Percentiles rank a stretch among this genome's conserved stretches.
Conservation (phyloP, 2,329 filamentous ascomycete species). For the Cordyceps fumosorosea region DNA sequence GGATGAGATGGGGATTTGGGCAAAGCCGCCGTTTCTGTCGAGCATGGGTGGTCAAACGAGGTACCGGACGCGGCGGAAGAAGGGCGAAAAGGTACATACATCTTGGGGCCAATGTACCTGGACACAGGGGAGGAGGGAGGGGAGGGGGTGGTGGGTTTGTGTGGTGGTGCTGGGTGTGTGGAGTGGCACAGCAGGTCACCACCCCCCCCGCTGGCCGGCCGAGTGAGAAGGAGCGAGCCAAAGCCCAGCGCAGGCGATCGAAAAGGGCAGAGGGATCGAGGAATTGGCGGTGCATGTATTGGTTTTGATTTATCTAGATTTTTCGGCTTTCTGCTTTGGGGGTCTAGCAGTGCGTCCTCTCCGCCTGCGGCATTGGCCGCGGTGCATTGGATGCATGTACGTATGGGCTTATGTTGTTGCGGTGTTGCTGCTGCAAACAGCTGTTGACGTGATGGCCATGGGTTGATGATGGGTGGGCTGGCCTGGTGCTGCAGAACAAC, state of each 20-base stretch:
- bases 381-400: too few species aligned
- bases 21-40: slow-evolving; percentile 10
- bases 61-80: background rate
- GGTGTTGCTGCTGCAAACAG: background rate
- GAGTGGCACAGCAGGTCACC: slow-evolving; percentile 8
- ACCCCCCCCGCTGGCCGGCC: background rate
- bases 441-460: background rate
- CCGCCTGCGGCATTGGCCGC: too few species aligned
- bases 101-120: background rate
- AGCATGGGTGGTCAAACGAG: background rate
- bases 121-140: background rate
- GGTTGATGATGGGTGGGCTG: background rate
- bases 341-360: too few species aligned
- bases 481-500: too few species aligned
- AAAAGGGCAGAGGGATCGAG: background rate
- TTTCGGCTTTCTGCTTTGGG: background rate
- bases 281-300: background rate
- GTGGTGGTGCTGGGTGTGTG: background rate
- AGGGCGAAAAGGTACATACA: slow-evolving; percentile 5
- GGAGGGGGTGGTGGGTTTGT: background rate
- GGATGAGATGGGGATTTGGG: slow-evolving; percentile 12
- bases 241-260: background rate
- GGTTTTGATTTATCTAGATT: background rate
- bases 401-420: background rate
- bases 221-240: background rate